A percentile compares a stretch with the other conserved stretches of the same genome.
Conservation (phyloP, 352 stramenopile species). For the Phytophthora syringae region DNA sequence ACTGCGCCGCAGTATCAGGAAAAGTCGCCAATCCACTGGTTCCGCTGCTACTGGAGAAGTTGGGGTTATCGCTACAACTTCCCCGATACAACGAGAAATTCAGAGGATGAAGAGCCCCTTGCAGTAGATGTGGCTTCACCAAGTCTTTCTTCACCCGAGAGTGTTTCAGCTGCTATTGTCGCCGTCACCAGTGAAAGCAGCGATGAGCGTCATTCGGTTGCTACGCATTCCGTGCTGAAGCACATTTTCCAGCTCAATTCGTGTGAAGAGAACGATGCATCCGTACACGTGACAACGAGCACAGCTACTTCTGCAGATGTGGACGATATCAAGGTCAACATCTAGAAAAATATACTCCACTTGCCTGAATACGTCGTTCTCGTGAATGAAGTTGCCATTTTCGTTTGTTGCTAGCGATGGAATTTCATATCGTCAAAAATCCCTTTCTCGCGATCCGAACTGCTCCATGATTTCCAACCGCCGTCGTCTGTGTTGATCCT, state of each 20-base stretch:
- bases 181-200: slow-evolving; percentile 1
- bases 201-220: neutral
- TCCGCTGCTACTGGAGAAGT: slow-evolving; percentile 9
- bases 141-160: slow-evolving; percentile 23
- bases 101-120: neutral
- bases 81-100: neutral
- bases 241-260: slow-evolving; percentile 31
- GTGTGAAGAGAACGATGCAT: slow-evolving; percentile 4
- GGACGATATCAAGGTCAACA: slow-evolving; percentile 19
- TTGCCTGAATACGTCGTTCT: neutral
- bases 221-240: slow-evolving; percentile 36
- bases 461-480: slow-evolving; percentile 65
- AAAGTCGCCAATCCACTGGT: slow-evolving; percentile 38
- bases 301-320: neutral
- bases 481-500: slow-evolving; percentile 30
- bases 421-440: slow-evolving; percentile 86
- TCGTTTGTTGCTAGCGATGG: slow-evolving; percentile 37
- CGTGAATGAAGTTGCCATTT: no score
- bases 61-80: neutral
- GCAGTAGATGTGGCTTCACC: slow-evolving; percentile 6
- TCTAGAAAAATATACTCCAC: slow-evolving; percentile 10
- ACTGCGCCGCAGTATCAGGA: slow-evolving; percentile 57
- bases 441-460: slow-evolving; percentile 64
- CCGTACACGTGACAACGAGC: slow-evolving; percentile 2
- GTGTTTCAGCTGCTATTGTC: slow-evolving; percentile 16